Base-by-base conservation (phyloP, 768 basidiomycete genomes). In the Nidularia pulvinata region DNA sequence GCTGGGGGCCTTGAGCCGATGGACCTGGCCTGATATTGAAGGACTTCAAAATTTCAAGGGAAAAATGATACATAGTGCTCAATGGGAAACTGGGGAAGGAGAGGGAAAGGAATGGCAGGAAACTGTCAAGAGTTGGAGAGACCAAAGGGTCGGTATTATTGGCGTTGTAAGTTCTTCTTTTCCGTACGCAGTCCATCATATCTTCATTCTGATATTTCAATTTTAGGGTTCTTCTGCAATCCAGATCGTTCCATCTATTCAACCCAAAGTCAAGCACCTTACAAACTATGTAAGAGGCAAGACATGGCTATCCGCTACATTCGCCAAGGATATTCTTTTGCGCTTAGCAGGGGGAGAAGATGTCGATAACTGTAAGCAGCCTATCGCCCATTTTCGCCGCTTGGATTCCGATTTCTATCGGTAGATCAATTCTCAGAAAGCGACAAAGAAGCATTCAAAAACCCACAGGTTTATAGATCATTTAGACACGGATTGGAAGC, bases 1-100 rank as follows among this genome's bases (percentile, higher is more conserved):
- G n/a, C 64, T 79, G 16, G 85, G 85, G 4, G 57, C 57, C 9
- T 63, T 86, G 45, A 83, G 80, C 48, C 66, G 81, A 6, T 88
- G 85, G 85, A 71, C 76, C 30, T 88, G 85, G 88, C 88, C 88
- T 2, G 77, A 84, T 44, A 86, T 89, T 44, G 64, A 71, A 7
- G 86, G 85, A 3, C 62, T 88, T 32, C 66, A 81, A 13, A 69
- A 65, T 6, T 89, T 84, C 66, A 69, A 77, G 55, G 88, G 88
- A 4, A 73, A 69, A 48, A 64, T 87, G 11, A 66, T 85, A 1
- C 88, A 91, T 58, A 83, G 82, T n/a, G 88, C 86, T 0, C 62
- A 77, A 1, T 88, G 86, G 82, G 77, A 81, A 25, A 70, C 67
- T 33, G 73, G 64, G 9, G 64, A 73, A 35, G 64, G 63, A 13